Conservation (phyloP, 1,139 yeast species). For the Geotrichum reessii region DNA sequence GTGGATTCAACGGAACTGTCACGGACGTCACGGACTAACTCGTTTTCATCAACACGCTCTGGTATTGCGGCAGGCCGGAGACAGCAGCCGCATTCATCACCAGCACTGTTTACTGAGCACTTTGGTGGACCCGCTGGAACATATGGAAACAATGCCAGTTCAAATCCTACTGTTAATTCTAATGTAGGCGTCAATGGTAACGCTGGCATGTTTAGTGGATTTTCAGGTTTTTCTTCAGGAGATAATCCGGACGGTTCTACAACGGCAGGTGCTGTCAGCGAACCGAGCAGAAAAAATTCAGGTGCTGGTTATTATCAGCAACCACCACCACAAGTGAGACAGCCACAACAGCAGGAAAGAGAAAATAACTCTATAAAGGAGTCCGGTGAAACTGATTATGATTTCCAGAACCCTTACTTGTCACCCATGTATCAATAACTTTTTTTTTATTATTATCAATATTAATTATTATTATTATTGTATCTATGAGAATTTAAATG, state of each 20-base stretch:
- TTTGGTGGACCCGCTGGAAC: background rate
- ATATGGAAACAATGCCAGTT: background rate
- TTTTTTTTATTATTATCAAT: too few species aligned
- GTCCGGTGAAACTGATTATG: background rate
- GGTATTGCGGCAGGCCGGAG: background rate
- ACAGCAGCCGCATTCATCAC: conserved; percentile 3
- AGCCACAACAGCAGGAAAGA: background rate
- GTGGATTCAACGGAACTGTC: background rate
- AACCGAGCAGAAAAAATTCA: background rate
- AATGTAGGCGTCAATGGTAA: background rate
- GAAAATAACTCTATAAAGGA: background rate
- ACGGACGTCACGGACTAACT: background rate
- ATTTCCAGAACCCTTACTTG: background rate
- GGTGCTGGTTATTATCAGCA: background rate
- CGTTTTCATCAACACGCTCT: background rate
- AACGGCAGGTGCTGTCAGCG: background rate
- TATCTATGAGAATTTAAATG: too few species aligned
- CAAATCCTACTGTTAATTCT: background rate
- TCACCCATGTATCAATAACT: background rate
- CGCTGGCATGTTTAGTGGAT: background rate
- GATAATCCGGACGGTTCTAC: background rate
- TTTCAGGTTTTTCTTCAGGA: background rate
- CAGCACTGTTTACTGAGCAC: conserved; percentile 7
- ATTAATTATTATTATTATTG: too few species aligned
- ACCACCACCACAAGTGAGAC: background rate